Evolutionary conservation across 1,284 basidiomycete species (phyloP), one percentile per base, ranked within the genome.

Genomic region (Singerocomus rubriflavus): DNA sequence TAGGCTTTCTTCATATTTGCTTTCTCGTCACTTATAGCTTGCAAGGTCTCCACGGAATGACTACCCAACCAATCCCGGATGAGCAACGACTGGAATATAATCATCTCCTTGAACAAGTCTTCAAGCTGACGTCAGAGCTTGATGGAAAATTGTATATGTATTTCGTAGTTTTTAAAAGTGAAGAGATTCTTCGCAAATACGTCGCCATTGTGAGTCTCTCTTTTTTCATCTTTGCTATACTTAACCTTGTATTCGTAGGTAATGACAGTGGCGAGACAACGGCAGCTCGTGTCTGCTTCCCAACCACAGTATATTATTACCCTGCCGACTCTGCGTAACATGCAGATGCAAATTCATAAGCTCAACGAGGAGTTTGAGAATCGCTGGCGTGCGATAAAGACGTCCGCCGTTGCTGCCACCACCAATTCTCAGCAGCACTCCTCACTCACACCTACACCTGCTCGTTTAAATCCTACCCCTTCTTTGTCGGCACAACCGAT

Each of bases 21-120:
- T 41, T 56, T 56, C 40, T 42, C 52, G 45, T n/a, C 47, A 32
- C 61, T 56, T 31, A 58, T 39, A 5, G 35, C 40, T 46, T 42
- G 16, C 9, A 46, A 56, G 55, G 58, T 49, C 50, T 60, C 30
- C 60, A 58, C 4, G 61, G 58, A 40, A 68, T 74, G 59, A 45
- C 56, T 5, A 41, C 49, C 16, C 59, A 69, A 26, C 73, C 71
- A 10, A 59, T 87, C n/a, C 70, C 79, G 2, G 69, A 74, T 5
- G 76, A 79, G 0, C 80, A 81, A 52, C 73, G 78, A 34, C 48
- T 67, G 34, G 79, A 81, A 37, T 87, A 77, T 58, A 76, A 73
- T 44, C 60, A 60, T 21, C 40, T 75, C 5, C 69, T 88, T 29
- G 80, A 82, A 47, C 71, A 75, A 37, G 58, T 81, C 26, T 64